Conservation (phyloP, 768 basidiomycete species). For the Suillus tomentosus region DNA sequence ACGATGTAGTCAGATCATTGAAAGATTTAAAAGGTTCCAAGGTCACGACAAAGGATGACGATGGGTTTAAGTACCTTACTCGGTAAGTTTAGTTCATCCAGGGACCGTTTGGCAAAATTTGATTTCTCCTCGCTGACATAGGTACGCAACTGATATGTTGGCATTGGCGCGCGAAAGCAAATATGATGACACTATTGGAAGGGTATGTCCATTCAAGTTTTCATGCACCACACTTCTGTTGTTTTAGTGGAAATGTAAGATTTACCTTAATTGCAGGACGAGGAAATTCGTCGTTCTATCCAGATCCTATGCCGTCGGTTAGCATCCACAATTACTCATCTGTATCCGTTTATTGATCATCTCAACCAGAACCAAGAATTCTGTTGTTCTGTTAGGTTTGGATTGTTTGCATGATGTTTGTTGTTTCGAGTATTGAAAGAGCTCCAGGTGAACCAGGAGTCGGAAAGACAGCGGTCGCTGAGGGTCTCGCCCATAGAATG, state of each 20-base stretch:
- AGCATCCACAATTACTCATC: not conserved
- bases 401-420: not conserved
- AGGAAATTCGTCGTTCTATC: conserved; percentile 15
- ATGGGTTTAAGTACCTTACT: conserved; percentile 9
- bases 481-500: conserved; percentile 15
- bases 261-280: conserved; percentile 9
- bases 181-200: conserved; percentile 15
- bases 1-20: not conserved
- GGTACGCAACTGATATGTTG: conserved; percentile 14
- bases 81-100: conserved; percentile 9
- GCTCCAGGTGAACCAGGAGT: conserved; percentile 15
- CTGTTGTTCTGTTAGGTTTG: conserved; percentile 14
- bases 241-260: not conserved
- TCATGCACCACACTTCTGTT: not conserved
- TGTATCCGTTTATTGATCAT: not conserved
- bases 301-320: conserved; percentile 15
- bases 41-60: conserved; percentile 10
- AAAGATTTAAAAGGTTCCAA: conserved; percentile 4
- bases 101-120: not conserved
- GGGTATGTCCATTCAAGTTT: conserved; percentile 5
- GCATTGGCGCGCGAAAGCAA: conserved; percentile 11
- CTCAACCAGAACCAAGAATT: conserved; percentile 13
- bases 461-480: conserved; percentile 14
- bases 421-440: not conserved
- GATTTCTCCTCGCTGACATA: not conserved